Percentiles rank a stretch among this genome's conserved stretches.
Evolutionary conservation across 1,284 basidiomycete genomes (phyloP).

Genomic region (Naganishia albida): DNA sequence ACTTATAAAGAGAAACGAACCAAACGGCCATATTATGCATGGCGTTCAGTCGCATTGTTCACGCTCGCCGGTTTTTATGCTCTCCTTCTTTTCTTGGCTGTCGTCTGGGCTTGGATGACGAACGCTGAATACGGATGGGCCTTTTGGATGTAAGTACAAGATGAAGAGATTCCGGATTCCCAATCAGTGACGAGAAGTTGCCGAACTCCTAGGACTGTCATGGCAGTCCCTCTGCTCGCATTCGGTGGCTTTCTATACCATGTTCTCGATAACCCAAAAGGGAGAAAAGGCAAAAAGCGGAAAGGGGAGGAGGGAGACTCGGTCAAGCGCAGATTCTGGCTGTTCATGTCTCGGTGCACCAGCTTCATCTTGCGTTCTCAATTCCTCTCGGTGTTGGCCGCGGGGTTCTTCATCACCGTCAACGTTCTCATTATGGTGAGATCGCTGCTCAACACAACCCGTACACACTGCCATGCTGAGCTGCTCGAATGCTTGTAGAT

Average conservation of each 20-base stretch:
- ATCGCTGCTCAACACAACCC: background rate
- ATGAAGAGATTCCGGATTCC: background rate
- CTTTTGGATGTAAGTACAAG: background rate
- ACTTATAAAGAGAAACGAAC: background rate
- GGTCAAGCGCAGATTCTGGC: background rate
- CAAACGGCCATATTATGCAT: background rate
- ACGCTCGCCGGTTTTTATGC: background rate
- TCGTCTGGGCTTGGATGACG: background rate
- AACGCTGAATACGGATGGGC: background rate
- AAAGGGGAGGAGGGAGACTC: background rate
- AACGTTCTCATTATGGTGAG: slow-evolving; percentile 18
- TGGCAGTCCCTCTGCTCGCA: no score
- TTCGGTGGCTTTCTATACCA: no score
- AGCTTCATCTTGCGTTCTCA: slow-evolving; percentile 3
- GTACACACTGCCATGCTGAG: background rate
- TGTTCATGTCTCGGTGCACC: background rate
- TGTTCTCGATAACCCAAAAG: background rate
- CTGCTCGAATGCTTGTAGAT: background rate
- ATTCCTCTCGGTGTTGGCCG: background rate
- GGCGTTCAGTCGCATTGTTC: background rate
- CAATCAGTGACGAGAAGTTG: background rate
- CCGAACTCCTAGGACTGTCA: no score
- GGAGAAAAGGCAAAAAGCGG: background rate
- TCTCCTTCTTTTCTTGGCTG: background rate
- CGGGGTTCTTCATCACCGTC: background rate